Percentiles rank a stretch among this genome's conserved stretches.
phyloP scores from a whole-genome alignment of 176 grass and related monocot species.

The Oryza officinalis region DNA sequence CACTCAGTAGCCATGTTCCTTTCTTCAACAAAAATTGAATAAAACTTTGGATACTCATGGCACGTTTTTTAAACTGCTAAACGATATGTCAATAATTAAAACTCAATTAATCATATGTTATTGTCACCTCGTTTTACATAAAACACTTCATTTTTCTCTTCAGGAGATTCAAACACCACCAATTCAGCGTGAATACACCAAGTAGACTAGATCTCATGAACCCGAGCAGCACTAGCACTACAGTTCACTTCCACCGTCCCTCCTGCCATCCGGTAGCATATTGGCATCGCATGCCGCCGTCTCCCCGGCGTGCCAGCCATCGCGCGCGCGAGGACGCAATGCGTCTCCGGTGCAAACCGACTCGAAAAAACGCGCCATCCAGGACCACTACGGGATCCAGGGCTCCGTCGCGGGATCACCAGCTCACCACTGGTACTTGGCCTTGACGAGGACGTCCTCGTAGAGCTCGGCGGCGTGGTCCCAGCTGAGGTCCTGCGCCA shows the following conservation, averaged over 20 bases:
- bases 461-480: slow-evolving; percentile 81
- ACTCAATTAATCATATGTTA: no score
- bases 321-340: background rate
- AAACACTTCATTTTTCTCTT: no score
- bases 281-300: background rate
- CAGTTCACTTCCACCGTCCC: background rate
- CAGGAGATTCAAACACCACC: no score
- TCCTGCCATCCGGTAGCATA: background rate
- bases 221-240: background rate
- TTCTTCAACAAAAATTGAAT: no score
- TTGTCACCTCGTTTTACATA: no score
- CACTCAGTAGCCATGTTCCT: no score
- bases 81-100: no score
- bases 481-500: slow-evolving; percentile 90
- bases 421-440: slow-evolving; percentile 93
- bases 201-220: background rate
- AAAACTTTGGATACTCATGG: no score
- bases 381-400: background rate
- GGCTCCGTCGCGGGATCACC: no score
- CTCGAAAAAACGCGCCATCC: background rate
- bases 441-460: slow-evolving; percentile 85
- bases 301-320: background rate
- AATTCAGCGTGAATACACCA: slow-evolving; percentile 4
- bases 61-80: no score
- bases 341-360: background rate